A percentile compares a stretch with the other conserved stretches of the same genome.
Evolutionary conservation across 2,329 filamentous ascomycete genomes (phyloP).

Genomic region (Alternaria ethzedia): DNA sequence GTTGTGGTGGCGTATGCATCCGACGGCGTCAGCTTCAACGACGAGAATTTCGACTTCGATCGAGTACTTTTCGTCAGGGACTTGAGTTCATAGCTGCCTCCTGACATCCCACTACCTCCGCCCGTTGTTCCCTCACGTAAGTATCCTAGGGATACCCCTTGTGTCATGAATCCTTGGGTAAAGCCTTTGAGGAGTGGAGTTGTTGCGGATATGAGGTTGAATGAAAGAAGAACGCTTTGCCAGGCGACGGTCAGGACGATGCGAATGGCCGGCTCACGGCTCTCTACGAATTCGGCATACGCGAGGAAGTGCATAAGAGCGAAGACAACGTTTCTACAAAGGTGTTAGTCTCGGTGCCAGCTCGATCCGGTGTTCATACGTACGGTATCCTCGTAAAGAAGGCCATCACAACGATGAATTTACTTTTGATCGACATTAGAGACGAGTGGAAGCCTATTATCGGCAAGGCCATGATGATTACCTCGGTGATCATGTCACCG

Average conservation of each 20-base stretch:
- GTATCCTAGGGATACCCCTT: conserved; percentile 3
- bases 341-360: not conserved
- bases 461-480: not conserved
- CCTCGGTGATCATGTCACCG: conserved; percentile 4
- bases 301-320: conserved; percentile 4
- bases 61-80: not conserved
- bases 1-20: not conserved
- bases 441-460: conserved; percentile 4
- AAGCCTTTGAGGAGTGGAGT: conserved; percentile 7
- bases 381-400: conserved; percentile 12
- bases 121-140: not conserved
- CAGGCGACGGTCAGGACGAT: conserved; percentile 6
- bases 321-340: conserved; percentile 4
- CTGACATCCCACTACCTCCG: not conserved
- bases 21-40: not conserved
- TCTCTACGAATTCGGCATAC: not conserved
- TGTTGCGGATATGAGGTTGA: conserved; percentile 12
- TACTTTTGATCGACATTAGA: not conserved
- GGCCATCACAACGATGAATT: conserved; percentile 6
- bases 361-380: not conserved
- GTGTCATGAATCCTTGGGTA: conserved; percentile 2
- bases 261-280: not conserved
- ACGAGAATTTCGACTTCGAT: not conserved
- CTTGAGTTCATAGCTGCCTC: not conserved
- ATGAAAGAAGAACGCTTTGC: conserved; percentile 7